Conservation (phyloP, 2,329 filamentous ascomycete species). For the Sphaceloma murrayae region DNA sequence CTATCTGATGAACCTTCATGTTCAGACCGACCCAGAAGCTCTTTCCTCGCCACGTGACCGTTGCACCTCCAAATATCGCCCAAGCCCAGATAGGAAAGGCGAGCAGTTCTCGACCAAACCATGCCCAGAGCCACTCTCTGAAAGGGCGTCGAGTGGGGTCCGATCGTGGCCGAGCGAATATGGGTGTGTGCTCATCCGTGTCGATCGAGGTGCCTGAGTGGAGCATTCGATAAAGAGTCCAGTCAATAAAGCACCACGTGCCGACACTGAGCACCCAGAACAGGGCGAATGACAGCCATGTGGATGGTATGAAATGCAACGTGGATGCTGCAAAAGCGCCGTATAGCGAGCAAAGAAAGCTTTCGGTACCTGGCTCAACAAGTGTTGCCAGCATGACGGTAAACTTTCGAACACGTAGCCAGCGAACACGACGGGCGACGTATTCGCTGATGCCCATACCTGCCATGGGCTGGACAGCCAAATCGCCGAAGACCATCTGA, state of each 20-base stretch:
- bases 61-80: conserved; percentile 81
- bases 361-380: conserved; percentile 87
- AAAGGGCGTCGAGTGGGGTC: conserved; percentile 47
- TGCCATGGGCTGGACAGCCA: conserved; percentile 82
- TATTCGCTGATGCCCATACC: conserved; percentile 71
- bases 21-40: conserved; percentile 73
- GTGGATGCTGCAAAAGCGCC: conserved; percentile 71
- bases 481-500: conserved; percentile 70
- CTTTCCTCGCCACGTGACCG: conserved; percentile 77
- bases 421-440: conserved; percentile 69
- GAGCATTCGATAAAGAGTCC: conserved; percentile 60
- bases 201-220: conserved; percentile 65
- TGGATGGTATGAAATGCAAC: conserved; percentile 54
- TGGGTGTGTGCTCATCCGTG: conserved; percentile 61
- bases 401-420: conserved; percentile 89
- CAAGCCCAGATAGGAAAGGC: conserved; percentile 84
- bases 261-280: conserved; percentile 58
- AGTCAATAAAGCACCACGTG: conserved; percentile 67
- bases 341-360: conserved; percentile 71
- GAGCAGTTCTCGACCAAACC: conserved; percentile 73
- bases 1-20: conserved; percentile 62
- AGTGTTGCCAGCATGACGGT: conserved; percentile 82
- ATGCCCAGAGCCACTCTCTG: conserved; percentile 64
- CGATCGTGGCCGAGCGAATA: conserved; percentile 53
- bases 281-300: conserved; percentile 56